A percentile compares a stretch with the other conserved stretches of the same genome.
Conservation (phyloP, 2,329 filamentous ascomycete species). For the Ophiocordyceps polyrhachis-furcata region DNA sequence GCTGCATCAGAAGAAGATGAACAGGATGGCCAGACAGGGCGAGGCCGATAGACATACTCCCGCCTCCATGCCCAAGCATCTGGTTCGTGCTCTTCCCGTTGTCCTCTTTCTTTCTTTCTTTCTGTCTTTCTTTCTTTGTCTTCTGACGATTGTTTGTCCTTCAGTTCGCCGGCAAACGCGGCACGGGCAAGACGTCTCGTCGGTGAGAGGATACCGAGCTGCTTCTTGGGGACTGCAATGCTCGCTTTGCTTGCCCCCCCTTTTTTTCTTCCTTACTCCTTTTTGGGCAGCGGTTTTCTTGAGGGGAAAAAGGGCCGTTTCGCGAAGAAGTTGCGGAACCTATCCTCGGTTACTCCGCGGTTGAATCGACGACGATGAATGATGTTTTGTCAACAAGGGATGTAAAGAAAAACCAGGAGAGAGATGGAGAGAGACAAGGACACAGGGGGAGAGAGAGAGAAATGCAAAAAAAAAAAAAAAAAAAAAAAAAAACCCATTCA, state of each 20-base stretch:
- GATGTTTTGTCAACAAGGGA: no score
- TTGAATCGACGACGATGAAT: no score
- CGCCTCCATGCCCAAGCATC: slow-evolving; percentile 69
- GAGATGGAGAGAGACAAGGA: neutral
- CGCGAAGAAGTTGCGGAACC: no score
- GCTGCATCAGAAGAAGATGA: slow-evolving; percentile 94
- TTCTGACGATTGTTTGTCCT: no score
- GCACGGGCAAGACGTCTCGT: slow-evolving; percentile 72
- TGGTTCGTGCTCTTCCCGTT: slow-evolving; percentile 41
- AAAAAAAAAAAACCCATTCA: neutral
- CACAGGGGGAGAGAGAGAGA: neutral
- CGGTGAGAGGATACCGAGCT: slow-evolving; percentile 27
- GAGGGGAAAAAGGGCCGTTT: no score
- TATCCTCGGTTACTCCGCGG: no score
- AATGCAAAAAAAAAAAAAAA: neutral
- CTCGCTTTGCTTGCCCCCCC: no score
- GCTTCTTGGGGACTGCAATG: no score
- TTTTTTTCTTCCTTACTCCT: no score
- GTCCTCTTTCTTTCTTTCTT: slow-evolving; percentile 1
- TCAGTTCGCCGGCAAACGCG: slow-evolving; percentile 76
- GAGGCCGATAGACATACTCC: slow-evolving; percentile 85
- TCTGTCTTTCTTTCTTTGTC: neutral
- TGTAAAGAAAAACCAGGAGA: no score
- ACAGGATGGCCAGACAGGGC: slow-evolving; percentile 90
- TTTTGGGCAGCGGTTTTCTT: no score